Base-by-base conservation (phyloP, 202 grass and related monocot species). In the Zoysia matrella region DNA sequence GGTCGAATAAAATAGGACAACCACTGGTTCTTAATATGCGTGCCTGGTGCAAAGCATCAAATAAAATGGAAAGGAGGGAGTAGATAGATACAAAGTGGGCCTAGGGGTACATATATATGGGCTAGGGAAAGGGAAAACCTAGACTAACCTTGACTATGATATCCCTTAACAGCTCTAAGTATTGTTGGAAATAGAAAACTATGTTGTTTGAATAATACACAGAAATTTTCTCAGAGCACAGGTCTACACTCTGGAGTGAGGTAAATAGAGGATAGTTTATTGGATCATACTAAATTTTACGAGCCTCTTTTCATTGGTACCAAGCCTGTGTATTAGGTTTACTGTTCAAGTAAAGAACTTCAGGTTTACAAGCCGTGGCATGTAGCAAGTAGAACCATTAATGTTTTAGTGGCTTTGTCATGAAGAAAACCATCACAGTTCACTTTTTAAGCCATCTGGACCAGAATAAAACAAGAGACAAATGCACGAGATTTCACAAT, bases 391-490 rank as follows among this genome's bases (percentile, higher is more conserved):
- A 4, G 51, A 74, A 60, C 46, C 58, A 44, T 50, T 60, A 60
- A 64, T 43, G 9, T 45, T 14, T 67, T 22, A 4, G 47, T 13
- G 5, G 15, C 65, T 85, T 79, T 18, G 13, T 18, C 58, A 69
- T 9, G 15, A 53, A 77, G 36, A 77, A 57, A 67, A 81, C 39
- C 60, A 77, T 77, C 2, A 58, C 7, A 65, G 22, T 5, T 54
- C 58, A 73, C 30, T 88, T 76, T 76, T 4, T 30, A 22, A 66
- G 73, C n/a, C 36, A 82, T 65, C 77, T 77, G 67, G 15, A 72
- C 10, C 14, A 76, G 7, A 74, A 11, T 64, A 75, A 51, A 80
- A 72, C 71, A 85, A 50, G 67, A 76, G 48, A 74, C 13, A 55
- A 7, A 39, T 65, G 78, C 11, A 43, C 13, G 60, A 82, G 11